Evolutionary conservation across 2,329 filamentous ascomycete genomes (phyloP).

Genomic region (Xylariales sp.): DNA sequence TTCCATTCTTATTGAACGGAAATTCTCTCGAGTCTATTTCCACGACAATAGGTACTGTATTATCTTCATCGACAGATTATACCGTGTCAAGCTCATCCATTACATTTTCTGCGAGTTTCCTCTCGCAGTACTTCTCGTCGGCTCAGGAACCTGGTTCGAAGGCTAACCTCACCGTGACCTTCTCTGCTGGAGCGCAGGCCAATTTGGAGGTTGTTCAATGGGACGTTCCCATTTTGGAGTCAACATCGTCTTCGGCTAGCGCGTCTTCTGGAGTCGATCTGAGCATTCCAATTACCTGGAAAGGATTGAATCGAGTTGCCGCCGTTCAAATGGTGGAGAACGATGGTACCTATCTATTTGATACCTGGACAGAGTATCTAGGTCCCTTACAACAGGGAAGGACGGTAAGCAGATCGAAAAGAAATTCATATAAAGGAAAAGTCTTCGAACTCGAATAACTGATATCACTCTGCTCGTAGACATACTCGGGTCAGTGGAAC

Average conservation of each 20-base stretch:
- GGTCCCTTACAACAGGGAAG: slow-evolving; percentile 45
- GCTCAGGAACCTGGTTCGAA: slow-evolving; percentile 38
- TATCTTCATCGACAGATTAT: slow-evolving; percentile 41
- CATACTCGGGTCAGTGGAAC: slow-evolving; percentile 46
- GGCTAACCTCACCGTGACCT: slow-evolving; percentile 46
- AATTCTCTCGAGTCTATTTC: slow-evolving; percentile 42
- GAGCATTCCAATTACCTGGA: slow-evolving; percentile 46
- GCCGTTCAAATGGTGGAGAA: slow-evolving; percentile 44
- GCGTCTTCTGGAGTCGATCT: slow-evolving; percentile 32
- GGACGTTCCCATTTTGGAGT: slow-evolving; percentile 35
- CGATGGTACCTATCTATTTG: slow-evolving; percentile 46
- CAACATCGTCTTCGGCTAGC: slow-evolving; percentile 16
- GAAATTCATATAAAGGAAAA: too few species aligned
- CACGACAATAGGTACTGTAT: slow-evolving; percentile 24
- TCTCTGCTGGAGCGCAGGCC: slow-evolving; percentile 44
- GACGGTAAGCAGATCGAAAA: slow-evolving; percentile 22
- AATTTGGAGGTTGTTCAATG: slow-evolving; percentile 48
- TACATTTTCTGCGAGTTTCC: slow-evolving; percentile 41
- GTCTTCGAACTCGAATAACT: slow-evolving; percentile 4
- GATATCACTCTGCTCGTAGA: slow-evolving; percentile 22
- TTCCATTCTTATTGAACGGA: slow-evolving; percentile 50
- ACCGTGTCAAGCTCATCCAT: slow-evolving; percentile 37
- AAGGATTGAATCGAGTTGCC: slow-evolving; percentile 44
- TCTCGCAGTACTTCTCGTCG: slow-evolving; percentile 37
- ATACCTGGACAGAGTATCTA: slow-evolving; percentile 52